Conservation (phyloP, 305 asterid genomes). For the Fraxinus paxiana region DNA sequence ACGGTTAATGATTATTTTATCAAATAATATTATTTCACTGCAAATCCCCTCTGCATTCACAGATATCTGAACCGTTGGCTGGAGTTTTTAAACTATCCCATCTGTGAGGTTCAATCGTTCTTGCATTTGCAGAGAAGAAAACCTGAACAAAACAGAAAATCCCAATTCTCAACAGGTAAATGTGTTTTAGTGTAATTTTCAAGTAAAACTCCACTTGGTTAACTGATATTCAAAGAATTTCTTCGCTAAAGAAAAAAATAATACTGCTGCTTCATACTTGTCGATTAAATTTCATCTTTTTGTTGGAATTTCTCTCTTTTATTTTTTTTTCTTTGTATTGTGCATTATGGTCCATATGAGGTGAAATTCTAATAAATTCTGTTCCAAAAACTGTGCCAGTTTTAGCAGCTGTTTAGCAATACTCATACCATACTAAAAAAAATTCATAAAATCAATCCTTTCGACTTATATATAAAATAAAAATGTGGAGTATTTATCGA, state of each 20-base stretch:
- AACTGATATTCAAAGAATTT: neutral
- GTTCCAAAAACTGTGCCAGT: neutral
- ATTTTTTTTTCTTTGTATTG: neutral
- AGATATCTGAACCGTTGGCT: conserved; percentile 16
- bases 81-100: conserved; percentile 10
- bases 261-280: neutral
- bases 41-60: neutral
- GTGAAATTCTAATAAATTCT: neutral
- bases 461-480: neutral
- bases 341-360: neutral
- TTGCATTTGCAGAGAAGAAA: neutral
- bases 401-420: neutral
- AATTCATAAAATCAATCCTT: neutral
- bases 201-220: neutral
- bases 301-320: neutral
- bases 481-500: neutral
- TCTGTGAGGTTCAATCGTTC: neutral
- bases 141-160: conserved; percentile 3
- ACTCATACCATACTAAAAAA: neutral
- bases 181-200: neutral
- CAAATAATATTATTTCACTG: conserved; percentile 4
- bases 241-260: neutral
- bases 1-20: neutral
- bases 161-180: neutral
- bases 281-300: neutral